These are phyloP conservation scores for Yamadazyma oceani DNA, from an alignment of 1,139 yeast genomes.

Conservation along the genomic window DNA sequence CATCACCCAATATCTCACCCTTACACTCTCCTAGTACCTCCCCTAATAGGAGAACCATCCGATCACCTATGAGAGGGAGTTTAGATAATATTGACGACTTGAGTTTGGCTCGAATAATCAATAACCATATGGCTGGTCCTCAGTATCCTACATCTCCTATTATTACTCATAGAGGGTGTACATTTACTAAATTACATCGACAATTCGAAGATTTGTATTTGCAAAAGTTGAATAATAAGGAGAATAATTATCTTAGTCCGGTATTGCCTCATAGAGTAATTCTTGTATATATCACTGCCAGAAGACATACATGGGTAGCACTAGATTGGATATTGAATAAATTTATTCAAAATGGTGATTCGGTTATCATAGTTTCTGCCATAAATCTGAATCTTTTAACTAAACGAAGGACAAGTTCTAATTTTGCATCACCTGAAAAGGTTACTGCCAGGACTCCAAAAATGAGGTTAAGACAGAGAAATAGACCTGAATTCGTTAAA, in stretches of 20 bases:
- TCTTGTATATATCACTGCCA: constrained; percentile 65
- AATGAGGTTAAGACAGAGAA: constrained; percentile 33
- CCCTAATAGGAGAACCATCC: constrained; percentile 12
- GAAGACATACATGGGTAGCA: constrained; percentile 79
- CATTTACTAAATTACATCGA: constrained; percentile 47
- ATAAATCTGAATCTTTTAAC: constrained; percentile 18
- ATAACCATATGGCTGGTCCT: constrained; percentile 5
- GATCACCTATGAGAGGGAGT: constrained; percentile 9
- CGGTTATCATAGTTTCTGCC: constrained; percentile 56
- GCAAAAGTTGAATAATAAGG: constrained; percentile 27
- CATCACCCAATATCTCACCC: constrained; percentile 20
- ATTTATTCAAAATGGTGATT: constrained; percentile 61
- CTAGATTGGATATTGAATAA: constrained; percentile 63
- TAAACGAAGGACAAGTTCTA: constrained; percentile 11
- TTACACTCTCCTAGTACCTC: constrained; percentile 19
- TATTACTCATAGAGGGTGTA: constrained; percentile 51
- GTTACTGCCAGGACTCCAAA: constrained; percentile 32
- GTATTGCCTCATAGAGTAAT: constrained; percentile 54
- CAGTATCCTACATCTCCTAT: constrained; percentile 55
- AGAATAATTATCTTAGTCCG: constrained; percentile 26
- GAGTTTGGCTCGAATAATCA: constrained; percentile 9
- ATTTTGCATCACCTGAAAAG: constrained; percentile 23
- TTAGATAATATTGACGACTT: constrained; percentile 3
- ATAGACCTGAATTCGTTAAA: constrained; percentile 35
- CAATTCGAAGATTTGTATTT: constrained; percentile 40